Base-by-base conservation (phyloP, 352 stramenopile genomes). In the Globisporangium camurandrum region DNA sequence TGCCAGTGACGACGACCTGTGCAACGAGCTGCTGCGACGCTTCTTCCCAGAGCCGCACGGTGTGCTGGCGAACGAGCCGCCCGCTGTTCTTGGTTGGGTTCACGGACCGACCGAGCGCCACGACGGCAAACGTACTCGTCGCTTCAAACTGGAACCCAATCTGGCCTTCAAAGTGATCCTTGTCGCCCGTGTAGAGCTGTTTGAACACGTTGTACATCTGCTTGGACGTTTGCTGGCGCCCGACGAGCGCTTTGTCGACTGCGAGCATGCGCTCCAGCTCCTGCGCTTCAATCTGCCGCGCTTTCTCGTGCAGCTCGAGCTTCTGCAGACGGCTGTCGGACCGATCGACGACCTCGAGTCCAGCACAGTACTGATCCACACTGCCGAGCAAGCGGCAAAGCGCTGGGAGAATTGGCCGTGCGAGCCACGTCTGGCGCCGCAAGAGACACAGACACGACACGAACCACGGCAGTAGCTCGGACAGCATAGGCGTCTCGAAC, bases 91-190 rank as follows among this genome's bases (percentile, higher is more conserved):
- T 73, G 6, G 43, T 55, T 5, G 75, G 66, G 50, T 94, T 91
- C 34, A 93, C 81, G 6, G 81, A 91, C 2, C 84, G 72, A 1
- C 84, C 84, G 14, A 94, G 57, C 6, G 81, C 84, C n/a, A 92
- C 70, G 43, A 94, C 80, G 24, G 59, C 68, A 57, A 94, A 94
- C 0, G 73, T 85, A 40, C 81, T 88, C 3, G 66, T 86, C 7
- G 84, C 81, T 62, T 94, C 84, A 60, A 94, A 94, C 47, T 94
- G 84, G 43, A 94, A 94, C 5, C 84, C 84, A 52, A 94, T 94
- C 52, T 94, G 84, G 0, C 84, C 84, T 57, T 94, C 84, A 49
- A 94, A 94, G 63, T 94, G 84, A 31, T 94, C 84, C 51, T 94
- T 94, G 56, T 92, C 81, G 10, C 84, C 84, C 0, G 79, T 94